A percentile compares a stretch with the other conserved stretches of the same genome.
Conservation (phyloP, 441 rosid species). For the Aleurites moluccanus region DNA sequence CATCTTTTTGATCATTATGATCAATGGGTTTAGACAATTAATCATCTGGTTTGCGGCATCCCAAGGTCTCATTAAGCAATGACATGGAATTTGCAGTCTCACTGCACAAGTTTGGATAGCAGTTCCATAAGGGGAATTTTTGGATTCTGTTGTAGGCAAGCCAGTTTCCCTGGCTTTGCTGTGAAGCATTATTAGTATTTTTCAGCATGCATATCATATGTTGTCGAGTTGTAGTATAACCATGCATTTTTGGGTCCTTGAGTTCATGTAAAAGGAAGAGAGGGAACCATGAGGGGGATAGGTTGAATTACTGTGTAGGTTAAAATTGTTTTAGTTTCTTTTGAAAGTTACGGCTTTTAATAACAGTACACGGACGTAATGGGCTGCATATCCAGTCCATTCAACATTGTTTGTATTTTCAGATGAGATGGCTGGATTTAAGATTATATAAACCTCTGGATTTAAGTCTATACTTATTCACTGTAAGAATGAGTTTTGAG, state of each 20-base stretch:
- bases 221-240: slow-evolving; percentile 1
- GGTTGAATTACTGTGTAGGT: neutral
- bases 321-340: neutral
- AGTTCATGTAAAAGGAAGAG: slow-evolving; percentile 2
- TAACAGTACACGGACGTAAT: neutral
- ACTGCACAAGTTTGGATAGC: slow-evolving; percentile 1
- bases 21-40: neutral
- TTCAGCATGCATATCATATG: slow-evolving; percentile 16
- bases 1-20: neutral
- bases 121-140: neutral
- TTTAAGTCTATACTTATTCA: too few relatives aligned
- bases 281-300: neutral
- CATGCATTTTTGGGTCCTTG: neutral
- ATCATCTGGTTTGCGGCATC: slow-evolving; percentile 7
- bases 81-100: slow-evolving; percentile 7
- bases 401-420: too few relatives aligned
- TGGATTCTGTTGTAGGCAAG: neutral
- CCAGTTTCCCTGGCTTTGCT: neutral
- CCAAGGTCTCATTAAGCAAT: slow-evolving; percentile 7
- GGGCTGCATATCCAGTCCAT: neutral
- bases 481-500: too few relatives aligned
- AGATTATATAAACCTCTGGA: too few relatives aligned
- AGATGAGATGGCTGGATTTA: neutral
- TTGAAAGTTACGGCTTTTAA: neutral
- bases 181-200: slow-evolving; percentile 6